phyloP scores from a whole-genome alignment of 139 green algal species.

The Picochlorum sp. region DNA sequence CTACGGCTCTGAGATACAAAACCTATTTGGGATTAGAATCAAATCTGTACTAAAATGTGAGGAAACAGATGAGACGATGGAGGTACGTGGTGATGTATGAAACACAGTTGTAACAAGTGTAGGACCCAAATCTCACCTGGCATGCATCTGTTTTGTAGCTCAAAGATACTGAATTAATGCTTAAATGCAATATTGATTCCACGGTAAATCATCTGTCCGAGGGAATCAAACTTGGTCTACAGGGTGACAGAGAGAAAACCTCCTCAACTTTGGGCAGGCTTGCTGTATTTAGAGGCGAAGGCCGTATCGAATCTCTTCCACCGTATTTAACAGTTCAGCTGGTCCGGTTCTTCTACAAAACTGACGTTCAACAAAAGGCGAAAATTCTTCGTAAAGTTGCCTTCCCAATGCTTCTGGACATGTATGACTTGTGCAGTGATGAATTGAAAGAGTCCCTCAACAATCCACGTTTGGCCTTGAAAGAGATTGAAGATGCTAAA shows the following conservation, averaged over 20 bases:
- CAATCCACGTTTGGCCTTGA: slow-evolving; percentile 41
- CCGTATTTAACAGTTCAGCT: slow-evolving; percentile 84
- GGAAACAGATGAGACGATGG: slow-evolving; percentile 64
- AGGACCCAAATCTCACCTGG: background rate
- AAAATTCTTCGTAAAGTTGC: slow-evolving; percentile 94
- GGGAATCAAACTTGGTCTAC: slow-evolving; percentile 74
- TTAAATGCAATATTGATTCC: slow-evolving; percentile 95
- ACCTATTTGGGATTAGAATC: slow-evolving; percentile 77
- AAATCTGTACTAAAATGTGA: slow-evolving; percentile 60
- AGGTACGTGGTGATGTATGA: slow-evolving; percentile 15
- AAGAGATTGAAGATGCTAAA: slow-evolving; percentile 36
- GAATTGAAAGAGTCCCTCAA: slow-evolving; percentile 76
- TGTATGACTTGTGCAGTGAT: slow-evolving; percentile 83
- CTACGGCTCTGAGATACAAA: slow-evolving; percentile 32
- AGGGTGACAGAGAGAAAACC: slow-evolving; percentile 77
- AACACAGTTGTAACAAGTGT: background rate
- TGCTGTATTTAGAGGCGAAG: slow-evolving; percentile 62
- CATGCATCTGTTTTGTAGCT: background rate
- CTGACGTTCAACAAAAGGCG: slow-evolving; percentile 78
- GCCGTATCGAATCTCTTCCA: slow-evolving; percentile 52
- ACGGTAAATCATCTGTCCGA: slow-evolving; percentile 80
- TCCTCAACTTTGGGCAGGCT: slow-evolving; percentile 40
- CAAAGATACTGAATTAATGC: slow-evolving; percentile 53
- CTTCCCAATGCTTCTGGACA: slow-evolving; percentile 81
- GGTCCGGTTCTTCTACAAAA: slow-evolving; percentile 93